Base-by-base conservation (phyloP, 257 asterid genomes). In the Jacaranda mimosifolia region DNA sequence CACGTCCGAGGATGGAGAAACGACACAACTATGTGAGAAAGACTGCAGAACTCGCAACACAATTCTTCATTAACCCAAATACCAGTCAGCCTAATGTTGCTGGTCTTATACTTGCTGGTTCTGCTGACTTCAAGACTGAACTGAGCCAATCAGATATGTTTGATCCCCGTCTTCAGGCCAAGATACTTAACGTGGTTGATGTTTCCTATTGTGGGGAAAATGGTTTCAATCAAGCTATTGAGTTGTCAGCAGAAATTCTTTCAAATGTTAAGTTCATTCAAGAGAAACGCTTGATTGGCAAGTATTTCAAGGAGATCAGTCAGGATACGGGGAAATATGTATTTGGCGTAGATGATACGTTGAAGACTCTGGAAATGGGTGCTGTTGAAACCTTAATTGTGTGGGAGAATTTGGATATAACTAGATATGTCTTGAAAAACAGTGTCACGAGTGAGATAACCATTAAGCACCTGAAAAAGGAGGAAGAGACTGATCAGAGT, bases 241-340 rank as follows among this genome's bases (percentile, higher is more conserved):
- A 83, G 69, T 67, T 83, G 68, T 83, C 86, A 6, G 81, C 83
- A 3, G 83, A 79, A 66, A 79, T 79, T 66, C 82, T 83, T 32
- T 83, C 86, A 2, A 83, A 83, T 38, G 86, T 83, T 21, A 79
- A 79, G 81, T 83, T 83, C 79, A 83, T 83, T 52, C 86, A 83
- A 73, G 86, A 82, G 81, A 82, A 82, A 63, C 77, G 77, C 9
- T 56, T 82, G 18, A 78, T 78, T 46, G 86, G 83, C 0, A 82
- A 83, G 79, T 79, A 79, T 53, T 83, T 83, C 1, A 84, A 79
- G 81, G 86, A 78, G 60, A 82, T 82, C 59, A 82, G 86, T 74
- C 86, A 79, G 74, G 82, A 83, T 46, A 79, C 84, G 42, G 79
- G 84, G 42, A 83, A 83, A 60, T 79, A 79, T 15, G 86, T 79